phyloP scores from a whole-genome alignment of 1,139 yeast species.

The Petasospora fabianii region DNA sequence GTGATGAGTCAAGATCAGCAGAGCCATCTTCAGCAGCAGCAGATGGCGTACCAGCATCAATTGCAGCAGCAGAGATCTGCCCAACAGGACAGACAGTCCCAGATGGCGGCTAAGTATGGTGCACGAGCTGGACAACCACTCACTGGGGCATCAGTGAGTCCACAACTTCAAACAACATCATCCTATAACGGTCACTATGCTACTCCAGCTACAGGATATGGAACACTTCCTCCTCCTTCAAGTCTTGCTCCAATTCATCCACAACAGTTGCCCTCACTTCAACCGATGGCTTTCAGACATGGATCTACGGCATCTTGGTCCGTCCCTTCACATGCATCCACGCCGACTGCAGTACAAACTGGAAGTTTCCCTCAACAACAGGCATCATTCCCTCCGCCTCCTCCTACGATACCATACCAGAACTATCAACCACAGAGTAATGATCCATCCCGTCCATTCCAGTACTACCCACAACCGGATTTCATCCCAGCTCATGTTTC shows the following conservation, averaged over 20 bases:
- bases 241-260: not conserved
- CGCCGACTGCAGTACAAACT: not conserved
- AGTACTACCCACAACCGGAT: too few species aligned
- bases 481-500: too few species aligned
- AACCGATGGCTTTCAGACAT: too few species aligned
- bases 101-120: slow-evolving; percentile 25
- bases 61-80: slow-evolving; percentile 16
- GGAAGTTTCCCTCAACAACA: too few species aligned
- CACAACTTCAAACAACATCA: slow-evolving; percentile 10
- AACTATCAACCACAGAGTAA: too few species aligned
- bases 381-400: too few species aligned
- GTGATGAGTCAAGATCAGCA: slow-evolving; percentile 21
- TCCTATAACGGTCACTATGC: not conserved
- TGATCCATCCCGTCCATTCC: too few species aligned
- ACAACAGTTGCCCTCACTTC: slow-evolving; percentile 1
- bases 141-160: slow-evolving; percentile 6
- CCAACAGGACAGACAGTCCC: slow-evolving; percentile 21
- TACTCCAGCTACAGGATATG: too few species aligned
- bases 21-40: slow-evolving; percentile 14
- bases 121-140: slow-evolving; percentile 7
- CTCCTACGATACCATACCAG: too few species aligned
- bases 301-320: too few species aligned
- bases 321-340: not conserved
- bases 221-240: too few species aligned
- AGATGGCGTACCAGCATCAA: slow-evolving; percentile 19